phyloP scores from a whole-genome alignment of 345 rosid species.

The Bruguiera sexangula region DNA sequence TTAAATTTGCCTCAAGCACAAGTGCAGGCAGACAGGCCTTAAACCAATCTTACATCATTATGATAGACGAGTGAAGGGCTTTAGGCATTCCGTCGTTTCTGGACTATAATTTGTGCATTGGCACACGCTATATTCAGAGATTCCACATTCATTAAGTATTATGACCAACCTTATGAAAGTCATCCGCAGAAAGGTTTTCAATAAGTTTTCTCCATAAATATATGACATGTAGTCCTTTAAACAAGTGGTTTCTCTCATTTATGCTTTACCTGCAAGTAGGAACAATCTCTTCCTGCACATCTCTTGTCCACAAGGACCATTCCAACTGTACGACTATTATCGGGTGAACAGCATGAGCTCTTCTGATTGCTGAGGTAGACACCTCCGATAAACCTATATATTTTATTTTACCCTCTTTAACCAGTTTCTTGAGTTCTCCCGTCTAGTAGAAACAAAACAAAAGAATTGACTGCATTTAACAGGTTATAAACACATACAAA shows the following conservation, averaged over 20 bases:
- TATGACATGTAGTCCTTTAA: not conserved
- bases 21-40: no score
- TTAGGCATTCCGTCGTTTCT: not conserved
- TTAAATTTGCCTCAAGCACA: no score
- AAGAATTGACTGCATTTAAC: not conserved
- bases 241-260: not conserved
- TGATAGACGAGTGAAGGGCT: not conserved
- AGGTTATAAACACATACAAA: not conserved
- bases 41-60: no score
- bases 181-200: slow-evolving; percentile 38
- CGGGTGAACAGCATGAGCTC: slow-evolving; percentile 82
- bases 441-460: slow-evolving; percentile 17
- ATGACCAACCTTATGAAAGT: slow-evolving; percentile 43
- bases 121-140: not conserved
- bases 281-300: slow-evolving; percentile 65
- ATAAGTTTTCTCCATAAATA: not conserved
- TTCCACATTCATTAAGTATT: not conserved
- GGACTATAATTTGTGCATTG: not conserved
- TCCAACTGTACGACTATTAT: slow-evolving; percentile 66
- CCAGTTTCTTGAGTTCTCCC: slow-evolving; percentile 69
- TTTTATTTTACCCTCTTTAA: slow-evolving; percentile 74
- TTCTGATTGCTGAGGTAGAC: slow-evolving; percentile 70
- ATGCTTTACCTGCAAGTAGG: slow-evolving; percentile 30
- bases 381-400: slow-evolving; percentile 71
- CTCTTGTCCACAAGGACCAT: slow-evolving; percentile 84